Conservation (phyloP, 177 flowering plant species). For the Vitis hybrid region DNA sequence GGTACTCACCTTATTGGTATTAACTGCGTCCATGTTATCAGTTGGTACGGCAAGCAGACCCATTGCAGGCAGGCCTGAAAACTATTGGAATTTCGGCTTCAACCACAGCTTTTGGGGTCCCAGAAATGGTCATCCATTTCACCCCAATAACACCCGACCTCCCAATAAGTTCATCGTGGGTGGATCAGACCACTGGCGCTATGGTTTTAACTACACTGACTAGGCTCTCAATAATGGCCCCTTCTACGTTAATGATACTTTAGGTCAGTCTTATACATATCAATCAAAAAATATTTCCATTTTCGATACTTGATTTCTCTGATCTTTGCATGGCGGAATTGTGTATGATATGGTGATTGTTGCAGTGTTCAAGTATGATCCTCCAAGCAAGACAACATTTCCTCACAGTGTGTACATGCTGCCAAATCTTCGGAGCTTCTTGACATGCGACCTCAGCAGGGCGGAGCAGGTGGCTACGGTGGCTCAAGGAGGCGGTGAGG, state of each 20-base stretch:
- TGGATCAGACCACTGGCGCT: conserved; percentile 33
- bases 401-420: conserved; percentile 51
- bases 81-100: conserved; percentile 42
- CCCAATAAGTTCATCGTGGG: conserved; percentile 25
- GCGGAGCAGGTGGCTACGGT: conserved; percentile 32
- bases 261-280: conserved; percentile 19
- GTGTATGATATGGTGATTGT: too few relatives aligned
- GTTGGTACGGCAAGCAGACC: conserved; percentile 15
- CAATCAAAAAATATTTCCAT: neutral
- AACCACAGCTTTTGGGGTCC: conserved; percentile 45
- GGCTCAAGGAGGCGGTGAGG: conserved; percentile 37
- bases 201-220: conserved; percentile 32
- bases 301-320: neutral
- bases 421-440: conserved; percentile 36
- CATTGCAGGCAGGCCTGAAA: conserved; percentile 32
- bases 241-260: conserved; percentile 32
- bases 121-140: conserved; percentile 34
- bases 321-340: too few relatives aligned
- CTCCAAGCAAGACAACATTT: conserved; percentile 28
- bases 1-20: conserved; percentile 3
- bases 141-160: conserved; percentile 38
- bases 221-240: conserved; percentile 38
- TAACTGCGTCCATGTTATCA: conserved; percentile 14
- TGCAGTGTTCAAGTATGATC: neutral
- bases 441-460: conserved; percentile 36